Conservation (phyloP, 306 rosid genomes). For the Geum urbanum region DNA sequence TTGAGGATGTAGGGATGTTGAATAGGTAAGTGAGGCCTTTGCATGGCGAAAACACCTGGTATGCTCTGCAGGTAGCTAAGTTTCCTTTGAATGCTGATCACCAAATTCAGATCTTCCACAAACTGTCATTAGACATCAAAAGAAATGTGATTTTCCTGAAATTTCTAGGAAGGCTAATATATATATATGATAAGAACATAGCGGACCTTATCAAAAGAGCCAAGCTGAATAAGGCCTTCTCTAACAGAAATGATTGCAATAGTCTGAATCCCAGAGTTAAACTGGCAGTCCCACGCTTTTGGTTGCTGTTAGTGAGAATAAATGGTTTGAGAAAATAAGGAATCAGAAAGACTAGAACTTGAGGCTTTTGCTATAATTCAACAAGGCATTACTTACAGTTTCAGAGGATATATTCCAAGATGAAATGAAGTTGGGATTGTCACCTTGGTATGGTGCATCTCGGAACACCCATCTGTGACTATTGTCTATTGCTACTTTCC, state of each 20-base stretch:
- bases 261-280: constrained; percentile 82
- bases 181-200: constrained; percentile 3
- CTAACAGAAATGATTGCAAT: constrained; percentile 71
- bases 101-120: constrained; percentile 64
- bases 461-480: constrained; percentile 83
- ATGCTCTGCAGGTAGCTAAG: constrained; percentile 75
- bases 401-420: constrained; percentile 76
- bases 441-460: constrained; percentile 55
- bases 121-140: constrained; percentile 33
- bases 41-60: constrained; percentile 67
- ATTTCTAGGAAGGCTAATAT: not conserved
- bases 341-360: not conserved
- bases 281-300: constrained; percentile 79
- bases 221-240: constrained; percentile 86
- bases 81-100: constrained; percentile 66
- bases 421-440: constrained; percentile 46
- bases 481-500: constrained; percentile 80
- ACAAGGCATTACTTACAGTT: constrained; percentile 38
- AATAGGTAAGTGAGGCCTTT: constrained; percentile 62
- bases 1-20: constrained; percentile 56
- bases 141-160: not conserved
- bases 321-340: not conserved
- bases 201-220: constrained; percentile 68
- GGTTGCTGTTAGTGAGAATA: constrained; percentile 53
- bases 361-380: not conserved